Evolutionary conservation across 1,284 basidiomycete species (phyloP), one percentile per base, ranked within the genome.

Genomic region (Albatrellus sp.): DNA sequence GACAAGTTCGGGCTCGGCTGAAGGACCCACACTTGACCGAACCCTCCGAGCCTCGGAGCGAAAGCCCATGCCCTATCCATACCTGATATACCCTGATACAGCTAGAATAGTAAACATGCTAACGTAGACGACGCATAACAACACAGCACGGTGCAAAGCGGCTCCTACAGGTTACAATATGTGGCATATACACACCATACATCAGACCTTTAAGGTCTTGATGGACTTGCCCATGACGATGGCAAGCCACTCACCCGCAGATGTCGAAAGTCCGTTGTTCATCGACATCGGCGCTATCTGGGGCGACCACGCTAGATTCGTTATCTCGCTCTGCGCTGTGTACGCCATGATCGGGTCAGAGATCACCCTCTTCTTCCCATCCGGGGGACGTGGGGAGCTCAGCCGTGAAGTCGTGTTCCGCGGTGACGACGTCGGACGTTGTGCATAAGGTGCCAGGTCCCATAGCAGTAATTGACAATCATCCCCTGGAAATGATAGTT

Each of bases 391-490:
- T 43, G 75, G 80, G 38, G 77, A 86, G 60, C 77, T 85, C 48
- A 81, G 62, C n/a, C 77, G 73, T 40, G 80, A 73, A 48, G 75
- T 70, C 46, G 80, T 65, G 50, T 73, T 71, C 34, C 77, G 70
- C 31, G 78, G 78, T 19, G 77, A 80, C 17, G 75, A 66, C 7
- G 75, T 68, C 13, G 70, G 66, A 7, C 55, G 44, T 50, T 77
- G 75, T 1, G 74, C 77, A 54, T 80, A 71, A 36, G 69, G 66
- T 37, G 77, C 67, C 16, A 94, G 71, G 60, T 96, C 91, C 85
- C 91, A 96, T 10, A 96, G 62, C 9, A 96, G 68, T 9, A 94
- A 69, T 61, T 94, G 91, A 51, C 84, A 86, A 63, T 96, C 91
- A 61, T 96, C 92, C 49, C 80, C 91, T 60, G 37, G 44, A 32